These are phyloP conservation scores for Centella asiatica DNA, from an alignment of 129 eudicot genomes.

Conservation along the genomic window DNA sequence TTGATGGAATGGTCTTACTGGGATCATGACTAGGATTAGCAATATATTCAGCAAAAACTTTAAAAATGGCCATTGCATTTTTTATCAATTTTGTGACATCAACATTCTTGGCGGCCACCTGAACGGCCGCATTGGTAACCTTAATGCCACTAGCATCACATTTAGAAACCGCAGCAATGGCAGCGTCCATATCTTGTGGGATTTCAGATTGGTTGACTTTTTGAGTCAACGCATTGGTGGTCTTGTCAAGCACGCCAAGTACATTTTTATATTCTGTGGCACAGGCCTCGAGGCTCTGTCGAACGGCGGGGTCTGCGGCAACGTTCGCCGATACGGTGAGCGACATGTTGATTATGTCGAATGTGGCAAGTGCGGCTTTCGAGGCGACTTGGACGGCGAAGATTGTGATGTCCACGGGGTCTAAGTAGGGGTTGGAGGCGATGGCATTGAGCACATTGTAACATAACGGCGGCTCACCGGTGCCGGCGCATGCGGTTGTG, in stretches of 20 bases:
- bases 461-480: background rate
- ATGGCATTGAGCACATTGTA: background rate
- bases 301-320: background rate
- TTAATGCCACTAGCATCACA: background rate
- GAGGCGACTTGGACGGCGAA: background rate
- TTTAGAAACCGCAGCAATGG: background rate
- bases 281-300: background rate
- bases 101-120: background rate
- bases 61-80: background rate
- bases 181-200: background rate
- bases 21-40: background rate
- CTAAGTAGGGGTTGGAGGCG: background rate
- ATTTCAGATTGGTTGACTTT: background rate
- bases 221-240: background rate
- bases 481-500: background rate
- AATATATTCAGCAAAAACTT: background rate
- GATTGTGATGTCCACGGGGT: background rate
- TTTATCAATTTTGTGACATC: background rate
- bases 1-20: background rate
- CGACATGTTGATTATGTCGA: background rate
- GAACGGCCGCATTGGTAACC: background rate
- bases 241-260: background rate
- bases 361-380: background rate
- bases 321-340: background rate
- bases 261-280: background rate